These are phyloP conservation scores for Mycena alexandri DNA, from an alignment of 768 basidiomycete species.

Conservation along the genomic window DNA sequence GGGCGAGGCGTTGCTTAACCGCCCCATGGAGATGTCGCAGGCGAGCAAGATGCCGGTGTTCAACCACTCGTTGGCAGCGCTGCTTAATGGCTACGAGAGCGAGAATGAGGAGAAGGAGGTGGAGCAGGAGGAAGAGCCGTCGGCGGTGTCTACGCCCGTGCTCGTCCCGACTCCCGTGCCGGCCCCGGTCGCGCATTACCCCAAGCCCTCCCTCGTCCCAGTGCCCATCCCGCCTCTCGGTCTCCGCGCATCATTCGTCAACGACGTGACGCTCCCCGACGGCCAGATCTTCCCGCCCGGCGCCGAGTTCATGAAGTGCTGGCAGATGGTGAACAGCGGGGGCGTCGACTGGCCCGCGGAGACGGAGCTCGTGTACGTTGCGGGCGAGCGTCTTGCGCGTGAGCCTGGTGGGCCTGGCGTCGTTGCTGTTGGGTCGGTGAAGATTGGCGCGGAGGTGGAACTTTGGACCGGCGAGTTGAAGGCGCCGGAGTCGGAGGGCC, in stretches of 20 bases:
- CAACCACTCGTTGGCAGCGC: constrained; percentile 48
- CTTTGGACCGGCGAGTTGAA: constrained; percentile 83
- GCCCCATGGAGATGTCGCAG: constrained; percentile 36
- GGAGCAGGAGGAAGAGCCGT: constrained; percentile 14
- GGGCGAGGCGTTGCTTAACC: constrained; percentile 47
- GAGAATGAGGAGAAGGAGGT: constrained; percentile 25
- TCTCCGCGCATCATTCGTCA: constrained; percentile 69
- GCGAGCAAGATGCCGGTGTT: constrained; percentile 23
- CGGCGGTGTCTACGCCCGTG: not conserved
- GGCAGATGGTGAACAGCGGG: constrained; percentile 81
- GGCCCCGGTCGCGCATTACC: not conserved
- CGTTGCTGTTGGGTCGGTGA: constrained; percentile 68
- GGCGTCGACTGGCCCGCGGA: constrained; percentile 72
- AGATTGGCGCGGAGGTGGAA: constrained; percentile 70
- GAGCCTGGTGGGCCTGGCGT: constrained; percentile 44
- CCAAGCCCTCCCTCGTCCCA: constrained; percentile 9
- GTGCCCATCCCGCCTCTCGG: constrained; percentile 23
- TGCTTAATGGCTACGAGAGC: constrained; percentile 47
- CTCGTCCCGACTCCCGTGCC: not conserved
- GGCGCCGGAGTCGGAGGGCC: constrained; percentile 81
- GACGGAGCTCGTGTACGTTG: constrained; percentile 78
- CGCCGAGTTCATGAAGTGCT: constrained; percentile 88
- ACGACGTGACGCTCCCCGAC: constrained; percentile 78
- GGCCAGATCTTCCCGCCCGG: constrained; percentile 86
- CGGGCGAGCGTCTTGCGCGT: constrained; percentile 71